These are phyloP conservation scores for Bombardia bombarda DNA, from an alignment of 495 filamentous ascomycete genomes.

Conservation along the genomic window DNA sequence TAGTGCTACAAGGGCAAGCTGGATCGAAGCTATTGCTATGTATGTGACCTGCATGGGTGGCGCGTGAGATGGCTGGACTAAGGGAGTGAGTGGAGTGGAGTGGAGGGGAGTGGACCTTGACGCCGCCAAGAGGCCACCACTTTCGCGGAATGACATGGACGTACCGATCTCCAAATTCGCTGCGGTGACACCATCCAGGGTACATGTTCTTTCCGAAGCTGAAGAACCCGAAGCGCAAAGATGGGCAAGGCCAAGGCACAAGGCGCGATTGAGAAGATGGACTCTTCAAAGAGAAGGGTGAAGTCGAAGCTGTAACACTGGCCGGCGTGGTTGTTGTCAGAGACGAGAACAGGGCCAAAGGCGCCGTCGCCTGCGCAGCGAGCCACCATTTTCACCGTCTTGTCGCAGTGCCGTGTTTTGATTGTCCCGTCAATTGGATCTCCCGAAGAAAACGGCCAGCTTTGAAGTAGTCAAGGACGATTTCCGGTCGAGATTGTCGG, in stretches of 20 bases:
- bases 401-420: no score
- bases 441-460: background rate
- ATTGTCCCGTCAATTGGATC: background rate
- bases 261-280: slow-evolving; percentile 7
- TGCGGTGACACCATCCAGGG: no score
- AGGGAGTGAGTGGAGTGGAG: no score
- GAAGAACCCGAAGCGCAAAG: background rate
- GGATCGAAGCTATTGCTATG: slow-evolving; percentile 27
- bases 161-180: no score
- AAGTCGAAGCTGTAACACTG: slow-evolving; percentile 12
- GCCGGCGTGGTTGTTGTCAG: background rate
- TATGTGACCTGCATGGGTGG: slow-evolving; percentile 31
- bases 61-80: no score
- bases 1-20: slow-evolving; percentile 38
- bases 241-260: slow-evolving; percentile 2
- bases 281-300: slow-evolving; percentile 9
- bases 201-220: background rate
- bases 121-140: slow-evolving; percentile 2
- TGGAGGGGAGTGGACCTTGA: no score
- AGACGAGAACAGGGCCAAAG: slow-evolving; percentile 6
- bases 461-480: no score
- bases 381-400: background rate
- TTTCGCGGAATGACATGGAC: no score
- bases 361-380: slow-evolving; percentile 4
- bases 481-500: no score